Conservation (phyloP, 2,329 filamentous ascomycete species). For the Orbilia oligospora region DNA sequence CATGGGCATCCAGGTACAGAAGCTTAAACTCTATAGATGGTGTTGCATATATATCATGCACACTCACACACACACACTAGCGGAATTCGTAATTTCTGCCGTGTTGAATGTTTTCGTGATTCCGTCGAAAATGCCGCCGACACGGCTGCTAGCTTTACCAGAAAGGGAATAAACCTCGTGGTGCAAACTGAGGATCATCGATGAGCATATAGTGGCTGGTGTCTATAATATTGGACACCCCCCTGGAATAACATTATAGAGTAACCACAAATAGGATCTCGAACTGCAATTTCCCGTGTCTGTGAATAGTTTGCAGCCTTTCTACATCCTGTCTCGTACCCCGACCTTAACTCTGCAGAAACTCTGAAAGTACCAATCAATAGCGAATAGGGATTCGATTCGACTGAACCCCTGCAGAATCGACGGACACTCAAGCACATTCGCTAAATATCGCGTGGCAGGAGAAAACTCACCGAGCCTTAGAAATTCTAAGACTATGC, state of each 20-base stretch:
- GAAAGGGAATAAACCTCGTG: constrained; percentile 39
- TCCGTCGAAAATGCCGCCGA: constrained; percentile 33
- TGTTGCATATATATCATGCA: constrained; percentile 40
- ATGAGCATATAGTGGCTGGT: constrained; percentile 31
- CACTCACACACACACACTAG: constrained; percentile 11
- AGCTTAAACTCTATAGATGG: constrained; percentile 37
- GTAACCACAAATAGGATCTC: constrained; percentile 35
- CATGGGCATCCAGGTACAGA: constrained; percentile 38
- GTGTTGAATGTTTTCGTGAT: constrained; percentile 12
- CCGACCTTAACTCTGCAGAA: constrained; percentile 18
- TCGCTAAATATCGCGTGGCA: constrained; percentile 56
- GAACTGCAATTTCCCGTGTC: constrained; percentile 52
- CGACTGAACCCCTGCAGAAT: constrained; percentile 33
- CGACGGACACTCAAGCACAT: constrained; percentile 20
- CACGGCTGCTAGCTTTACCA: constrained; percentile 40
- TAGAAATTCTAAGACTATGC: constrained; percentile 17
- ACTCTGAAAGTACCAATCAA: constrained; percentile 16
- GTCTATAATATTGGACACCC: constrained; percentile 23
- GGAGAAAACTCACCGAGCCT: not conserved
- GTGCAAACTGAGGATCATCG: constrained; percentile 30
- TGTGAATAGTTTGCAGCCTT: constrained; percentile 50
- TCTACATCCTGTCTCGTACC: constrained; percentile 8
- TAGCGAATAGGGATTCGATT: constrained; percentile 49
- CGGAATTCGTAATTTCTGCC: constrained; percentile 50
- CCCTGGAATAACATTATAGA: constrained; percentile 24